These are phyloP conservation scores for Biancaea sappan DNA, from an alignment of 306 rosid species.

Conservation along the genomic window DNA sequence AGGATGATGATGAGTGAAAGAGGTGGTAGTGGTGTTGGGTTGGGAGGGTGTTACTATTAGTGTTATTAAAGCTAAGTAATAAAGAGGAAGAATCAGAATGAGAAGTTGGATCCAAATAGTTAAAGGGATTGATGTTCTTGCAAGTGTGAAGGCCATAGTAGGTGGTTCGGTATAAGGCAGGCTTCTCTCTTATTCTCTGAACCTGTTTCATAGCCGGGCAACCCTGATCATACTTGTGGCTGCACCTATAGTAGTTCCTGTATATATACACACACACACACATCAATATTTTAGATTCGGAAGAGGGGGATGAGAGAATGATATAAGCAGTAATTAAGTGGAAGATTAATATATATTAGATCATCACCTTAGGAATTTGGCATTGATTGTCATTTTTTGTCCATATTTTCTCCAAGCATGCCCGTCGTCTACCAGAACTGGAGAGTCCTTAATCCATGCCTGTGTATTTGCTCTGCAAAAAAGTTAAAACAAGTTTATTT, in stretches of 20 bases:
- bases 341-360: background rate
- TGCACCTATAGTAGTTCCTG: slow-evolving; percentile 58
- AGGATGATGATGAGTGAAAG: background rate
- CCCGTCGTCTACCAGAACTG: background rate
- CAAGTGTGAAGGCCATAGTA: slow-evolving; percentile 46
- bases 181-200: slow-evolving; percentile 42
- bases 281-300: too few species aligned
- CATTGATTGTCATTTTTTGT: slow-evolving; percentile 17
- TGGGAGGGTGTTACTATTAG: background rate
- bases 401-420: background rate
- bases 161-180: slow-evolving; percentile 41
- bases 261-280: background rate
- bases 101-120: slow-evolving; percentile 7
- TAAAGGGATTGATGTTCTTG: slow-evolving; percentile 26
- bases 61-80: background rate
- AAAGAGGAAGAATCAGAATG: background rate
- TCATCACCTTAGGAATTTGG: slow-evolving; percentile 33
- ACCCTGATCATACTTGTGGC: slow-evolving; percentile 50
- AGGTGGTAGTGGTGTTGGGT: background rate
- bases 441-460: background rate
- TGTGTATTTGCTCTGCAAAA: background rate
- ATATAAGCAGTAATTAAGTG: too few species aligned
- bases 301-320: too few species aligned
- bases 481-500: background rate
- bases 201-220: slow-evolving; percentile 60